Percentiles rank a stretch among this genome's conserved stretches.
Evolutionary conservation across 2,329 filamentous ascomycete species (phyloP).

Genomic region (Fusarium sp.): DNA sequence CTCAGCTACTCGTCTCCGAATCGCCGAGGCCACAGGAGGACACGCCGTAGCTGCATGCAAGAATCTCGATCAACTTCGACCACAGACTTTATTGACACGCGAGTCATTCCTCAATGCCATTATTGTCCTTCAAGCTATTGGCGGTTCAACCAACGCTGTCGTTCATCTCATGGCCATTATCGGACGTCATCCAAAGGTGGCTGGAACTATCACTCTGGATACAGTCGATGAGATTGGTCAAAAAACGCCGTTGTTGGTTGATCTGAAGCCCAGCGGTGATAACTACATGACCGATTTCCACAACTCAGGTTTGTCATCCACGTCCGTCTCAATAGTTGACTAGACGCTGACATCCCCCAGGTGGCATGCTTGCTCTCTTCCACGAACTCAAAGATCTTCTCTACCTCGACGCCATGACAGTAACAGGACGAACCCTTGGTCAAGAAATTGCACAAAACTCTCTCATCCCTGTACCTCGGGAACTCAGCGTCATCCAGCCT

Average conservation of each 20-base stretch:
- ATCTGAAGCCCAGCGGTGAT: conserved; percentile 86
- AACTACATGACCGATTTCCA: conserved; percentile 94
- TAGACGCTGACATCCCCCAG: conserved; percentile 45
- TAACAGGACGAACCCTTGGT: conserved; percentile 86
- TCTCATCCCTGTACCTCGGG: conserved; percentile 59
- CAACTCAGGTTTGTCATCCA: conserved; percentile 62
- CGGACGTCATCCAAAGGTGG: conserved; percentile 75
- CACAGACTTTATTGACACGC: conserved; percentile 76
- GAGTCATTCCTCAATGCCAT: conserved; percentile 86
- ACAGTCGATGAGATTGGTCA: conserved; percentile 83
- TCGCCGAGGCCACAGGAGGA: conserved; percentile 78
- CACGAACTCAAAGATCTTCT: conserved; percentile 81
- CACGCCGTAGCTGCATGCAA: conserved; percentile 75
- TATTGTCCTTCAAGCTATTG: conserved; percentile 86
- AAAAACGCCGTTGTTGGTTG: conserved; percentile 82
- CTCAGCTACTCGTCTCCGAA: conserved; percentile 81
- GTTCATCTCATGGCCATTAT: conserved; percentile 89
- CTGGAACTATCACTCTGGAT: conserved; percentile 72
- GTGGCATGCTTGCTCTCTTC: conserved; percentile 84
- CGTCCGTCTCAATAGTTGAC: accelerated
- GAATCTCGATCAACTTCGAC: conserved; percentile 73
- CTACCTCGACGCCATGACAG: conserved; percentile 79
- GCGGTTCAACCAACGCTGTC: conserved; percentile 86
- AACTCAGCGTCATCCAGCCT: conserved; percentile 69
- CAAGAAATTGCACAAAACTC: conserved; percentile 80